A percentile compares a stretch with the other conserved stretches of the same genome.
phyloP scores from a whole-genome alignment of 257 asterid genomes.

The Lantana camara region DNA sequence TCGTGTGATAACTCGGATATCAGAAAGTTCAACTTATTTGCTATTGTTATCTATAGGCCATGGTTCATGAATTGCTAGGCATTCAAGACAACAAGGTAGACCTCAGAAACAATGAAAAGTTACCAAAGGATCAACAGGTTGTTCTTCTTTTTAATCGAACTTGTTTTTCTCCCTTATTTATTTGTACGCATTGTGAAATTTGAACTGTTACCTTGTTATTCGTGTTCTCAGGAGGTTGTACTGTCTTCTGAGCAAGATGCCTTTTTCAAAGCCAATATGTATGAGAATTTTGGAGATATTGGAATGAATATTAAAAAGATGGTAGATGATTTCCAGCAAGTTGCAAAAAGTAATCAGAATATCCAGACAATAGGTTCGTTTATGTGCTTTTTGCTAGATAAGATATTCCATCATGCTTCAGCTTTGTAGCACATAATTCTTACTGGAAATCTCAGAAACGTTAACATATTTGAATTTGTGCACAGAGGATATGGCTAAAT shows the following conservation, averaged over 20 bases:
- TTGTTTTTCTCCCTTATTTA: constrained; percentile 21
- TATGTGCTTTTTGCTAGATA: constrained; percentile 19
- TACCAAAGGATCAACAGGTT: constrained; percentile 89
- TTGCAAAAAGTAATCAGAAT: constrained; percentile 91
- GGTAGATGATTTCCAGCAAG: constrained; percentile 98
- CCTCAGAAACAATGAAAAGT: constrained; percentile 66
- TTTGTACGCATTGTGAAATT: constrained; percentile 22
- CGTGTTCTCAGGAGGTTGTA: constrained; percentile 77
- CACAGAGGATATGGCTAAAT: constrained; percentile 99
- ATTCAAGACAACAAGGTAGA: constrained; percentile 94
- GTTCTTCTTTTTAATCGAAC: constrained; percentile 23
- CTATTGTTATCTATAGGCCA: constrained; percentile 57
- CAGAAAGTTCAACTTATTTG: constrained; percentile 24
- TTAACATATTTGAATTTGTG: constrained; percentile 37
- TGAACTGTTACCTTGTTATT: constrained; percentile 24
- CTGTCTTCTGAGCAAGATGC: constrained; percentile 96
- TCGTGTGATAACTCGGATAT: not conserved
- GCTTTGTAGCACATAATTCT: constrained; percentile 24
- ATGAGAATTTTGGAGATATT: constrained; percentile 93
- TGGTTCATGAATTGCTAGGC: constrained; percentile 95
- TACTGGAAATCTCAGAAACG: constrained; percentile 18
- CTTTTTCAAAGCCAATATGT: constrained; percentile 92
- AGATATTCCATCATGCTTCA: constrained; percentile 1
- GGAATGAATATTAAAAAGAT: constrained; percentile 93
- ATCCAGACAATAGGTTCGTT: constrained; percentile 94